A percentile compares a stretch with the other conserved stretches of the same genome.
Conservation (phyloP, 129 eudicot genomes). For the Flaveria brownii region DNA sequence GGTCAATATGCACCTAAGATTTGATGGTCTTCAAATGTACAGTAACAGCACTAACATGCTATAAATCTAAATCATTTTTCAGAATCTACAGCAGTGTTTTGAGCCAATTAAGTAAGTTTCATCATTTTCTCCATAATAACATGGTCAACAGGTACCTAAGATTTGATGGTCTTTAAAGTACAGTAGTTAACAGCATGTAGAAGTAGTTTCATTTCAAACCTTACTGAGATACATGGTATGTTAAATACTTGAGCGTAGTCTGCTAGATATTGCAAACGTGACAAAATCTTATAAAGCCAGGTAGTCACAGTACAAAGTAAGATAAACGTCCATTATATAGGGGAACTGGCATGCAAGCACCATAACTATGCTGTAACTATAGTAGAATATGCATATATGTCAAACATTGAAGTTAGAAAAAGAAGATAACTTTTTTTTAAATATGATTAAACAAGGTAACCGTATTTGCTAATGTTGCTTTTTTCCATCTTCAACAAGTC, state of each 20-base stretch:
- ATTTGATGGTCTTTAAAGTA: background rate
- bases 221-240: conserved; percentile 10
- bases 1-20: background rate
- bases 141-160: background rate
- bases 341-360: conserved; percentile 1
- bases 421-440: background rate
- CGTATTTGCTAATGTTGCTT: background rate
- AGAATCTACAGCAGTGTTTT: background rate
- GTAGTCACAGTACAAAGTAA: background rate
- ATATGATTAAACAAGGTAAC: background rate
- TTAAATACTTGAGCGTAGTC: background rate
- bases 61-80: background rate
- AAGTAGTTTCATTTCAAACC: conserved; percentile 17
- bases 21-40: background rate
- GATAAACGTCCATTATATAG: conserved; percentile 1
- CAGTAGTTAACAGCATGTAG: background rate
- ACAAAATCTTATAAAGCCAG: conserved; percentile 5
- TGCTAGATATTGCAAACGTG: background rate
- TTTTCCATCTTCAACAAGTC: conserved; percentile 8
- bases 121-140: background rate
- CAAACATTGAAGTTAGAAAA: background rate
- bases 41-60: background rate
- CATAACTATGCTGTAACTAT: background rate
- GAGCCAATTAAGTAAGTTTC: background rate
- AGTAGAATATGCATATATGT: background rate